phyloP scores from a whole-genome alignment of 257 asterid genomes.

The Solanum paucissectum region DNA sequence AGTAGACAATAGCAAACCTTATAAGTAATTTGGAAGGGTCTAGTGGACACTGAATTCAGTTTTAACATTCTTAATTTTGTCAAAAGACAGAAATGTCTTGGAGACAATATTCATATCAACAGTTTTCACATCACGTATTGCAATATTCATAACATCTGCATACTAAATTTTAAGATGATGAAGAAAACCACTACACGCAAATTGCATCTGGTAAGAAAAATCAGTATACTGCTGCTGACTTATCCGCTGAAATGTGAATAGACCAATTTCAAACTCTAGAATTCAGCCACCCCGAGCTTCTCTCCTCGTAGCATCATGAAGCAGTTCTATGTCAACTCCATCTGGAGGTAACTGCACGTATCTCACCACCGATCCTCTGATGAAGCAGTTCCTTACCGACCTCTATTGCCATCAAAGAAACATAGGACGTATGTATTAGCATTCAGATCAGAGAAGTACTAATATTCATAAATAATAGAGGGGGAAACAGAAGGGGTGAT shows the following conservation, averaged over 20 bases:
- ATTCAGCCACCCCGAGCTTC: slow-evolving; percentile 83
- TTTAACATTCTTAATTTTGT: neutral
- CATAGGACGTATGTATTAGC: neutral
- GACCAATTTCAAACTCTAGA: neutral
- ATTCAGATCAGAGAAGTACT: neutral
- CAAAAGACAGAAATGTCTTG: neutral
- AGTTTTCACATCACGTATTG: neutral
- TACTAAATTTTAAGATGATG: neutral
- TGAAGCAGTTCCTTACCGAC: slow-evolving; percentile 95
- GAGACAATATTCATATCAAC: neutral
- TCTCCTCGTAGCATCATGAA: slow-evolving; percentile 96
- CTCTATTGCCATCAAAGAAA: slow-evolving; percentile 28
- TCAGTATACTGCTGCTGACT: neutral
- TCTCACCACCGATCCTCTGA: slow-evolving; percentile 94
- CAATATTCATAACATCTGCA: neutral
- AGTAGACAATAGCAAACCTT: neutral
- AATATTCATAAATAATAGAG: neutral
- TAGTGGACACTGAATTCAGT: neutral
- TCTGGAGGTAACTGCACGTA: slow-evolving; percentile 96
- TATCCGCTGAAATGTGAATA: neutral
- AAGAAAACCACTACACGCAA: neutral
- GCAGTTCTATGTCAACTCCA: slow-evolving; percentile 89
- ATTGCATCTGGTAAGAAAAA: neutral
- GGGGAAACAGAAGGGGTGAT: neutral
- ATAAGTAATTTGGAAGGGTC: neutral